Evolutionary conservation across 164 flowering plant genomes (phyloP).

Genomic region (Vitis labrusca): DNA sequence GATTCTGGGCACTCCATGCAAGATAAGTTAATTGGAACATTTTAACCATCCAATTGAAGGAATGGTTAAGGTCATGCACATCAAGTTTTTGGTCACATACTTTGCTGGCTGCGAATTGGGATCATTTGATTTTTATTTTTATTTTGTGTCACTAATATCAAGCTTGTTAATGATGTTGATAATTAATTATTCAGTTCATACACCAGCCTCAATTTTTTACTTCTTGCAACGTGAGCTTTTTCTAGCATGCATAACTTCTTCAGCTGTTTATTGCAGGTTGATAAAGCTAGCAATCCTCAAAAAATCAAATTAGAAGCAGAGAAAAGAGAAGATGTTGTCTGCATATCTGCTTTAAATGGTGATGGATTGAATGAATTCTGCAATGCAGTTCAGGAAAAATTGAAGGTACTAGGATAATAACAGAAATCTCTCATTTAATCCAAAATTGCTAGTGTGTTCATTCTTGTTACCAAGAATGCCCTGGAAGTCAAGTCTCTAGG

Average conservation of each 20-base stretch:
- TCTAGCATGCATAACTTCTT: too few relatives aligned
- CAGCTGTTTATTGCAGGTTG: conserved; percentile 57
- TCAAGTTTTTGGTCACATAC: too few relatives aligned
- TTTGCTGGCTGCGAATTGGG: too few relatives aligned
- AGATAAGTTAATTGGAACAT: too few relatives aligned
- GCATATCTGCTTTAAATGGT: conserved; percentile 79
- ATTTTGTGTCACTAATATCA: not conserved
- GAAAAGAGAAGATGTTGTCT: conserved; percentile 60
- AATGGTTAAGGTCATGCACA: too few relatives aligned
- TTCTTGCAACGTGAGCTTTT: not conserved
- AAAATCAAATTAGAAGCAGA: conserved; percentile 62
- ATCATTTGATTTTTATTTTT: not conserved
- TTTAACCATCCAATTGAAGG: too few relatives aligned
- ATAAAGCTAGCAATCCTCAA: conserved; percentile 60
- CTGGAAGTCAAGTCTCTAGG: too few relatives aligned
- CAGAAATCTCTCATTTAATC: not conserved
- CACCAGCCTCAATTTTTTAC: not conserved
- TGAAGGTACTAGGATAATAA: conserved; percentile 45
- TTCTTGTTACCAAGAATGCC: not conserved
- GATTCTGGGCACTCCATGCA: too few relatives aligned
- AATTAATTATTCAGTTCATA: not conserved
- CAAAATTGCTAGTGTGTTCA: not conserved
- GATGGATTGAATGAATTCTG: conserved; percentile 76
- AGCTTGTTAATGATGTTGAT: not conserved
- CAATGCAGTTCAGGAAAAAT: conserved; percentile 67